Evolutionary conservation across 169 alveolate genomes (phyloP), one percentile per base, ranked within the genome.

Genomic region (Miamiensis avidus): DNA sequence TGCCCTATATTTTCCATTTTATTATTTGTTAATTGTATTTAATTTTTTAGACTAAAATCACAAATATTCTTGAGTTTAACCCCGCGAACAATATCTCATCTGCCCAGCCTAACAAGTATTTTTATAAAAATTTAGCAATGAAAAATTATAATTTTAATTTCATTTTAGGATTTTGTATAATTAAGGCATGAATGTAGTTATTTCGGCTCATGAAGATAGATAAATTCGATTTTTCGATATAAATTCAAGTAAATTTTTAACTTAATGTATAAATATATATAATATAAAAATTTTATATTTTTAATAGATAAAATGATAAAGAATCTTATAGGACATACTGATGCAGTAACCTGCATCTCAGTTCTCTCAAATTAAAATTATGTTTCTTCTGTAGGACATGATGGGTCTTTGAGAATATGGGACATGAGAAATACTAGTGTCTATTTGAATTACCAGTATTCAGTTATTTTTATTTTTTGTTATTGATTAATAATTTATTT

Each of bases 351-450:
- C 29, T 81, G 87, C 33, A 76, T 94, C 26, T 76, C 84, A 75
- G 76, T 88, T 65, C 73, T 88, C 78, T 72, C 85, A 84, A 89
- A 89, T 33, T 74, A 86, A 29, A 88, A 90, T 74, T 73, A 89
- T 28, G 30, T 91, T 26, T 87, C 92, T 15, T 90, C 91, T 27
- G 89, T 85, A 1, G 93, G 95, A 6, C 97, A 94, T 88, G 97
- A 94, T 85, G 95, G 95, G n/a, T 83, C 95, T n/a, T 72, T 94
- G 82, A 85, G 97, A 79, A 89, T 92, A 32, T 94, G 97, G 97
- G 97, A 94, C 82, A 84, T 94, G 29, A 83, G 97, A 64, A 91
- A 72, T 89, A 87, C 82, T 85, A 91, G 65, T 90, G 95, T 83
- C 33, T 94, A 1, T 90, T 88, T 79, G 97, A 88, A 34, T 72